Evolutionary conservation across 345 rosid genomes (phyloP), one percentile per base, ranked within the genome.

Genomic region (Orychophragmus violaceus): DNA sequence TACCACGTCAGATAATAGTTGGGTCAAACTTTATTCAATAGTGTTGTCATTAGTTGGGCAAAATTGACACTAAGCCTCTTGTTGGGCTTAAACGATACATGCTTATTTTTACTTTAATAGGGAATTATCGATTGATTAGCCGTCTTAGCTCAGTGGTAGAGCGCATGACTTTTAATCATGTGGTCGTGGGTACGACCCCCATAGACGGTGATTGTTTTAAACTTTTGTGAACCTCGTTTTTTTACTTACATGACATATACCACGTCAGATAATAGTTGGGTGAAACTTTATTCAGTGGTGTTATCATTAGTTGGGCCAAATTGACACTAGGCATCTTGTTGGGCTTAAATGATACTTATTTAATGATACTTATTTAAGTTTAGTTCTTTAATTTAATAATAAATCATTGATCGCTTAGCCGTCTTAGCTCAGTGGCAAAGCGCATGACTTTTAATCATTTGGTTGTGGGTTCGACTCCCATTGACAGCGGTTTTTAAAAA

Each of bases 171-270:
- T 81, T 81, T 84, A 82, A 82, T 82, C 85, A 80, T 69, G 81
- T 84, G 91, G 89, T 64, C 83, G 83, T 79, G 85, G 85, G 84
- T 82, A 81, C 77, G 79, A 84, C 82, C 77, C 83, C 83, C 85
- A 82, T 82, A n/a, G n/a, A n/a, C n/a, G n/a, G n/a, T n/a, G n/a
- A n/a, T n/a, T n/a, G n/a, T n/a, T n/a, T n/a, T n/a, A n/a, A n/a
- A n/a, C n/a, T n/a, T n/a, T n/a, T n/a, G n/a, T n/a, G n/a, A n/a
- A n/a, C n/a, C n/a, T n/a, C n/a, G n/a, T n/a, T n/a, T n/a, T n/a
- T n/a, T n/a, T n/a, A n/a, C n/a, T n/a, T n/a, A n/a, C n/a, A n/a
- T n/a, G n/a, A n/a, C n/a, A n/a, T n/a, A n/a, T n/a, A n/a, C n/a
- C n/a, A n/a, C 18, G 28, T 17, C 50, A 59, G 49, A 8, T 45